Evolutionary conservation across 345 rosid species (phyloP), one percentile per base, ranked within the genome.

Genomic region (Corchorus olitorius): DNA sequence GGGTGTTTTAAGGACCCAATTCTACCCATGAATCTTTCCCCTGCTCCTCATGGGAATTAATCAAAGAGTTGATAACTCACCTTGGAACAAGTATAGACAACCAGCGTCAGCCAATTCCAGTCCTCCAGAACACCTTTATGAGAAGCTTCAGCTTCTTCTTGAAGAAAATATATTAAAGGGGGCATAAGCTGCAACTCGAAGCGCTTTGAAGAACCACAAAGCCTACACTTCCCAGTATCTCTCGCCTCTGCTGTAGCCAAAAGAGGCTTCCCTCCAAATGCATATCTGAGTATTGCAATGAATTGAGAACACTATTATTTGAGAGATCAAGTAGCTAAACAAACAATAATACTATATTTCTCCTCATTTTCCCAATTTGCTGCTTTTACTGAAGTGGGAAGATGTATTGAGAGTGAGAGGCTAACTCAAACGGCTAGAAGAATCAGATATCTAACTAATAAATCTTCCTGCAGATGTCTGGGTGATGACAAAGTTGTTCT

Each of bases 101-200:
- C 62, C 33, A 91, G 89, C 43, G 94, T 93, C 90, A 96, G 86
- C 99, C 98, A 96, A 76, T 92, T 87, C 98, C 98, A 96, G 41
- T 82, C 84, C 70, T 91, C 90, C 64, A 95, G 70, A 10, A 84
- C 67, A 19, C 71, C 80, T 75, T 82, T 90, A 60, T 83, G 80
- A 81, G 50, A 61, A 78, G 82, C 81, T 50, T 89, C 89, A 49
- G 86, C 89, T 72, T 81, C 92, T 71, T 92, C 92, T 61, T 85
- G 93, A 45, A 93, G 89, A 75, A 93, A 96, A 83, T 81, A 92
- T 81, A 93, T 88, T 33, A 93, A 61, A 0, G 97, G 89, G 34
- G 98, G 84, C 99, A 96, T 93, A 60, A 96, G 85, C 86, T 96
- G 99, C 91, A 96, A 84, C 85, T 96, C 99, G 73, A 83, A 93